phyloP scores from a whole-genome alignment of 345 rosid species.

The Populus tremula region DNA sequence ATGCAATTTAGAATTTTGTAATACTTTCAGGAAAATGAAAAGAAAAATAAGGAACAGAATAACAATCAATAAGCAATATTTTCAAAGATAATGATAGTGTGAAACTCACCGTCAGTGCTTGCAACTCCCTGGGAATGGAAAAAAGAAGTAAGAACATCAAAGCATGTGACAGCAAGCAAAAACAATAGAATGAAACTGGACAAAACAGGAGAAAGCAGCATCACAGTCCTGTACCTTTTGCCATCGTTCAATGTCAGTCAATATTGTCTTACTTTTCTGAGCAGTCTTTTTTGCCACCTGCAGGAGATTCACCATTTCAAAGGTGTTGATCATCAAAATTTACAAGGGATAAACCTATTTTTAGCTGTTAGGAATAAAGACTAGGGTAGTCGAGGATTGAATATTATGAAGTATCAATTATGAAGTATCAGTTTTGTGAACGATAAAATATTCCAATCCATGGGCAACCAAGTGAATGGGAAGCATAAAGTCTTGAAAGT shows the following conservation, averaged over 20 bases:
- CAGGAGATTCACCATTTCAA: conserved; percentile 21
- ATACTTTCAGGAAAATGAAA: background rate
- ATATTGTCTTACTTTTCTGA: conserved; percentile 74
- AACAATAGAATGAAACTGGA: background rate
- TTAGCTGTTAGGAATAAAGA: background rate
- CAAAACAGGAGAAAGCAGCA: background rate
- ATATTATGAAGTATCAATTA: conserved; percentile 1
- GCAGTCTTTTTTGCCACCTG: conserved; percentile 93
- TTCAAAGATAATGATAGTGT: conserved; percentile 2
- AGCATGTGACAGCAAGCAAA: conserved; percentile 19
- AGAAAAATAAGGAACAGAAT: background rate
- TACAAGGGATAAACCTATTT: background rate
- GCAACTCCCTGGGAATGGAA: conserved; percentile 83
- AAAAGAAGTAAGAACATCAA: conserved; percentile 19
- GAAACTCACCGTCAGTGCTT: conserved; percentile 78
- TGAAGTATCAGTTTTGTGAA: background rate
- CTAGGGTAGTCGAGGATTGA: background rate
- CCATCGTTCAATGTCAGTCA: conserved; percentile 94
- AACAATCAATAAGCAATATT: background rate
- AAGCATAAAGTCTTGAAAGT: too few relatives aligned
- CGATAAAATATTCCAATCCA: too few relatives aligned
- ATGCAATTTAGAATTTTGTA: background rate
- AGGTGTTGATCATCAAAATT: conserved; percentile 3
- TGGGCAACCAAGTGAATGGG: too few relatives aligned
- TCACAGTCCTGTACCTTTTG: conserved; percentile 63